Evolutionary conservation across 192 early-diverging fungal species (phyloP).

Genomic region (Martensiomyces pterosporus): DNA sequence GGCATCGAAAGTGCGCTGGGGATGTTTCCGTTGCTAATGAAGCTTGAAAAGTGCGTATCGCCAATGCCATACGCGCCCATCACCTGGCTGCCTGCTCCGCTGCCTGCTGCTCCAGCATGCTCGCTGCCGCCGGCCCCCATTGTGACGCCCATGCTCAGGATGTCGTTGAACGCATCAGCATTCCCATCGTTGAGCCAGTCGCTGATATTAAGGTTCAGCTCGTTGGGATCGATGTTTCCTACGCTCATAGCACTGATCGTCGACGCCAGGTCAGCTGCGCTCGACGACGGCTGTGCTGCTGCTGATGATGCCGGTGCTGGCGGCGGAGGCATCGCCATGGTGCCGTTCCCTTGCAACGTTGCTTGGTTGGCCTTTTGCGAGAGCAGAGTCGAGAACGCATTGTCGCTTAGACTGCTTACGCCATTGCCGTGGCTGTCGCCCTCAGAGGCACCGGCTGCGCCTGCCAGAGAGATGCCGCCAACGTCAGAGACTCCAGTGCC

Average conservation of each 20-base stretch:
- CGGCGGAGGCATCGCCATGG: background rate
- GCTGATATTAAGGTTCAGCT: constrained; percentile 14
- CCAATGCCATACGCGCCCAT: background rate
- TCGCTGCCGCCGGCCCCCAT: background rate
- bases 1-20: constrained; percentile 5
- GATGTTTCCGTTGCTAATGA: background rate
- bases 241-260: constrained; percentile 3
- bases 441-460: background rate
- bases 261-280: constrained; percentile 3
- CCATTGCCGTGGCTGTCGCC: too few relatives aligned
- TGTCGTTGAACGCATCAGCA: constrained; percentile 8
- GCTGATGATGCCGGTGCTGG: too few relatives aligned
- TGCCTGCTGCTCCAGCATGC: background rate
- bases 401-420: constrained; percentile 7
- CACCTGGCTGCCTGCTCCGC: background rate
- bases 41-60: background rate
- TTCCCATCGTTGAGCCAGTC: constrained; percentile 18
- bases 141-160: constrained; percentile 12
- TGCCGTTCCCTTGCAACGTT: constrained; percentile 6
- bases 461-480: too few relatives aligned
- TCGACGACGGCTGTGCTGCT: too few relatives aligned
- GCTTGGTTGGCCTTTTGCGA: constrained; percentile 21
- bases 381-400: constrained; percentile 24
- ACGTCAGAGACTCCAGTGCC: too few relatives aligned
- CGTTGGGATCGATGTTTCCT: constrained; percentile 1